phyloP scores from a whole-genome alignment of 371 early-diverging fungal genomes.

The Actinomortierella wolfii region DNA sequence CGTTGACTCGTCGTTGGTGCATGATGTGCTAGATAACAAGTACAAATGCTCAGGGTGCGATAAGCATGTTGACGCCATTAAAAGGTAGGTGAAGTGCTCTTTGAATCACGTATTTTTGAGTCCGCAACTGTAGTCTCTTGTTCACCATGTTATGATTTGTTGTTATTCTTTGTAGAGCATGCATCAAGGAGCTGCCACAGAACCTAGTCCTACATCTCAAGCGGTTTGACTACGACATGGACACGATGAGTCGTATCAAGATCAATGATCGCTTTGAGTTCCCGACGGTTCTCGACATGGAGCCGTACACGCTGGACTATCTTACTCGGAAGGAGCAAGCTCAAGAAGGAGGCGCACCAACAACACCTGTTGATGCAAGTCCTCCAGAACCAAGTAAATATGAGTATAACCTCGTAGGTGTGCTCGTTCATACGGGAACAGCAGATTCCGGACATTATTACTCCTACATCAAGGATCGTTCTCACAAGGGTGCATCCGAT shows the following conservation, averaged over 20 bases:
- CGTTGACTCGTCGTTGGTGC: neutral
- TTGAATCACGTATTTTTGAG: too few relatives aligned
- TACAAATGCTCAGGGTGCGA: constrained; percentile 53
- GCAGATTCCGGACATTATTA: constrained; percentile 64
- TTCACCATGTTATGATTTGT: too few relatives aligned
- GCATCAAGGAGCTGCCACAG: constrained; percentile 52
- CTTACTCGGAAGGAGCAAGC: constrained; percentile 47
- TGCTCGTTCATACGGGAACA: constrained; percentile 60
- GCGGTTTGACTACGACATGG: constrained; percentile 62
- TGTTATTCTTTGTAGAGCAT: constrained; percentile 49
- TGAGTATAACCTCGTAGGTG: constrained; percentile 54
- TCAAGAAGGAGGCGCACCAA: constrained; percentile 36
- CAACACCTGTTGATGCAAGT: constrained; percentile 6
- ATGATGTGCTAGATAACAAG: constrained; percentile 49
- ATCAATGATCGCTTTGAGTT: constrained; percentile 59
- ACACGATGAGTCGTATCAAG: constrained; percentile 53
- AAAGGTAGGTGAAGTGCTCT: constrained; percentile 43
- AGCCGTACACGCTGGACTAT: constrained; percentile 51
- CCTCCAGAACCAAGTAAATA: constrained; percentile 9
- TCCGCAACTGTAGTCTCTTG: too few relatives aligned
- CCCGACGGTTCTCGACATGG: constrained; percentile 52
- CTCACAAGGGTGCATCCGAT: neutral
- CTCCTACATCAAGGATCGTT: constrained; percentile 55
- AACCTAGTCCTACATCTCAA: constrained; percentile 59
- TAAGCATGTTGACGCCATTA: constrained; percentile 58